These are phyloP conservation scores for Lanmaoa rubissima DNA, from an alignment of 768 basidiomycete genomes.

Conservation along the genomic window DNA sequence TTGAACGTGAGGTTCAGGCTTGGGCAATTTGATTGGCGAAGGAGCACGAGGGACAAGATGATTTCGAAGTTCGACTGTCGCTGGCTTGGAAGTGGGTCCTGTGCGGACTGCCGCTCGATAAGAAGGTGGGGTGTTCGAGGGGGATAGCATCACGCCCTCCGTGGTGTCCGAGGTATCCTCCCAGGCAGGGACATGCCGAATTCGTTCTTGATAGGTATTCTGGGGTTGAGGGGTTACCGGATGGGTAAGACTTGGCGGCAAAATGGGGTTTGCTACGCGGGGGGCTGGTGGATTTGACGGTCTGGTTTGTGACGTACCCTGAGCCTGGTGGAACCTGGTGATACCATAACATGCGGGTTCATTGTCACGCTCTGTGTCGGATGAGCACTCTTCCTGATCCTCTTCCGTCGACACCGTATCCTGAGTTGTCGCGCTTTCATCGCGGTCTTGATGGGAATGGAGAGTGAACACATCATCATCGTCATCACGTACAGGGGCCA, in stretches of 20 bases:
- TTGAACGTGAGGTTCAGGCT: slow-evolving; percentile 19
- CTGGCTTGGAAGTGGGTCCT: slow-evolving; percentile 15
- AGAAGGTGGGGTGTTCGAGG: slow-evolving; percentile 47
- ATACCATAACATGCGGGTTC: slow-evolving; percentile 8
- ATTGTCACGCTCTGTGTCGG: slow-evolving; percentile 25
- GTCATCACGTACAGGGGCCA: slow-evolving; percentile 32
- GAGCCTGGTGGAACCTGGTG: slow-evolving; percentile 8
- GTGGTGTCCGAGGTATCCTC: slow-evolving; percentile 40
- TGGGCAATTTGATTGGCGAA: slow-evolving; percentile 34
- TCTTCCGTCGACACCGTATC: slow-evolving; percentile 17
- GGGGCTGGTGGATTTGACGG: slow-evolving; percentile 4
- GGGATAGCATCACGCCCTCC: slow-evolving; percentile 30
- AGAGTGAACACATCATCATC: slow-evolving; percentile 44
- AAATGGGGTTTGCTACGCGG: slow-evolving; percentile 23
- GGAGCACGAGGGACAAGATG: slow-evolving; percentile 16
- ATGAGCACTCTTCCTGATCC: slow-evolving; percentile 7
- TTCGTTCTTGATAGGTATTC: slow-evolving; percentile 7
- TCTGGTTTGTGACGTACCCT: slow-evolving; percentile 10
- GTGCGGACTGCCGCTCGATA: slow-evolving; percentile 44
- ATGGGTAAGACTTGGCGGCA: slow-evolving; percentile 29
- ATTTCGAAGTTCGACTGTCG: slow-evolving; percentile 13
- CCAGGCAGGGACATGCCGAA: slow-evolving; percentile 28
- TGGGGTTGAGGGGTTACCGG: slow-evolving; percentile 31
- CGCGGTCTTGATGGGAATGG: slow-evolving; percentile 43
- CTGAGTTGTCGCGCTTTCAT: slow-evolving; percentile 20